These are phyloP conservation scores for Bacidia gigantensis DNA, from an alignment of 495 filamentous ascomycete species.

Conservation along the genomic window DNA sequence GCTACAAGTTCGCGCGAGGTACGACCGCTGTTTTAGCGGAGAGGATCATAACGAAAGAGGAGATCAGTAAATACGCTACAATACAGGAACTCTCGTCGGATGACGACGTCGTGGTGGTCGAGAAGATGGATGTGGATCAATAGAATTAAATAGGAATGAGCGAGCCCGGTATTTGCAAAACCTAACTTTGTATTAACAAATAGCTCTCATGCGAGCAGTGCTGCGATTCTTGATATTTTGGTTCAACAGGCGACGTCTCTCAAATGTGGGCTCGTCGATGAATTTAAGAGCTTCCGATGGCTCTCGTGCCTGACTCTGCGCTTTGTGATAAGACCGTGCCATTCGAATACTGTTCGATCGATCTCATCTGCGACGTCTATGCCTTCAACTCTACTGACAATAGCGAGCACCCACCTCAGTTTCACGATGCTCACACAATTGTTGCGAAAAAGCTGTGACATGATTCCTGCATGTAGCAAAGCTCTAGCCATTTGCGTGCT, in stretches of 20 bases:
- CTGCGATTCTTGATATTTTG: no score
- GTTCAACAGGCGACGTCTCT: no score
- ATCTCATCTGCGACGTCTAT: conserved; percentile 17
- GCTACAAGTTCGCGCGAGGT: conserved; percentile 77
- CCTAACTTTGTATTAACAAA: conserved; percentile 12
- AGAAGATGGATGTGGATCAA: conserved; percentile 89
- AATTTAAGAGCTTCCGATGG: neutral
- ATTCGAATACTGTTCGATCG: conserved; percentile 17
- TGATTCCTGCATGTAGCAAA: conserved; percentile 18
- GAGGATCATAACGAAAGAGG: conserved; percentile 80
- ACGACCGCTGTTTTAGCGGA: conserved; percentile 91
- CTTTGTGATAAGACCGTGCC: conserved; percentile 5
- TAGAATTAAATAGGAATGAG: neutral
- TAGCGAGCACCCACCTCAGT: conserved; percentile 16
- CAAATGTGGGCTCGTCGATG: neutral
- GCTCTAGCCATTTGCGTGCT: conserved; percentile 14
- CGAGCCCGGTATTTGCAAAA: neutral
- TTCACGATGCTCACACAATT: conserved; percentile 11
- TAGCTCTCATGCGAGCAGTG: no score
- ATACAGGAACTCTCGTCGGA: conserved; percentile 63
- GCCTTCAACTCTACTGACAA: conserved; percentile 19
- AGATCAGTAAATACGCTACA: conserved; percentile 88
- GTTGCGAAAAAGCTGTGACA: conserved; percentile 16
- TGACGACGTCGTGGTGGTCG: conserved; percentile 46
- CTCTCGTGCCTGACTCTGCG: neutral